These are phyloP conservation scores for Hyphopichia homilentoma DNA, from an alignment of 805 yeast species.

Conservation along the genomic window DNA sequence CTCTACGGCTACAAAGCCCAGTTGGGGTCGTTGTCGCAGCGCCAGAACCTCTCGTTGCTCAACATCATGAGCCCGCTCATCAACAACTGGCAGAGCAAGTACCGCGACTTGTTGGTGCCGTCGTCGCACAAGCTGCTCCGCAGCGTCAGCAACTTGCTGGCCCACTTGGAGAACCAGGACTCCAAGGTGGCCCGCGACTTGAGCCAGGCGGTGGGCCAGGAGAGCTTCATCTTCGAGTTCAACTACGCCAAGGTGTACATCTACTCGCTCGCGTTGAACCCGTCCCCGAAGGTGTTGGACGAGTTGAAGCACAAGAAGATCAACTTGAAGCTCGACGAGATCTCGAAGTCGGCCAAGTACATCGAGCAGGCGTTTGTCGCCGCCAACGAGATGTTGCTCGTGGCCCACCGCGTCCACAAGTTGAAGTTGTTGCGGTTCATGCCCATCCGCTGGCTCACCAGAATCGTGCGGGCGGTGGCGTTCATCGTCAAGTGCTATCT, in stretches of 20 bases:
- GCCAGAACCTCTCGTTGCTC: constrained; percentile 68
- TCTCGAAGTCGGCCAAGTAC: constrained; percentile 68
- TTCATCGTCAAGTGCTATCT: constrained; percentile 83
- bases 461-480: constrained; percentile 84
- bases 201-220: constrained; percentile 51
- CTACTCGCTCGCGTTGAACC: constrained; percentile 73
- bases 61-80: constrained; percentile 73
- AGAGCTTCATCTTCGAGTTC: constrained; percentile 75
- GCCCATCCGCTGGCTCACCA: constrained; percentile 91
- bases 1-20: constrained; percentile 66
- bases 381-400: constrained; percentile 73
- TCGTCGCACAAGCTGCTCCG: constrained; percentile 38
- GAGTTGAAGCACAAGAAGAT: constrained; percentile 15
- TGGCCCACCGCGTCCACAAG: constrained; percentile 66
- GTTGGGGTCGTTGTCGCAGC: constrained; percentile 47
- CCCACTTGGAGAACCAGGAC: constrained; percentile 20
- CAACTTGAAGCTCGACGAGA: constrained; percentile 58
- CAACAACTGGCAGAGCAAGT: constrained; percentile 72
- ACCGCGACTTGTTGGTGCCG: constrained; percentile 51
- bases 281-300: constrained; percentile 20
- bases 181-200: constrained; percentile 38
- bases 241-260: constrained; percentile 81
- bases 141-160: constrained; percentile 19
- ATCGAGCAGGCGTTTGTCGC: constrained; percentile 80
- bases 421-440: constrained; percentile 63